Evolutionary conservation across 1,284 basidiomycete genomes (phyloP), one percentile per base, ranked within the genome.

Genomic region (Rhodotorula mucilaginosa): DNA sequence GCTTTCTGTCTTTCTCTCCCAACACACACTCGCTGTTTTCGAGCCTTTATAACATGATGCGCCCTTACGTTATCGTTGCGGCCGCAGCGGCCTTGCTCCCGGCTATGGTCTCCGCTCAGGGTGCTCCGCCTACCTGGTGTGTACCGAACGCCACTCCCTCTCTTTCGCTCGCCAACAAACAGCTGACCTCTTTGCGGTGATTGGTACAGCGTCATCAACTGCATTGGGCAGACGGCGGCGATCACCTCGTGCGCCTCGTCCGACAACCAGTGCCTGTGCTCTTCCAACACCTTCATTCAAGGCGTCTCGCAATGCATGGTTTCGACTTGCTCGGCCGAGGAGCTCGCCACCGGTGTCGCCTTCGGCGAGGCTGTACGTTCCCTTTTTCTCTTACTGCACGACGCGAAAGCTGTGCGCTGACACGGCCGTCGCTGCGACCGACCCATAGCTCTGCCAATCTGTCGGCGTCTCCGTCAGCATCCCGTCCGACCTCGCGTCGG

Each of bases 241-340:
- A 34, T 63, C 26, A 72, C 71, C 2, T 69, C 67, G 12, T 72
- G 71, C 61, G 54, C 62, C 7, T 44, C 71, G 6, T 26, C 61
- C 51, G 71, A 72, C 64, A 34, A 62, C 21, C 44, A 57, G 46
- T 72, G 71, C 67, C 67, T 72, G 49, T 72, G 71, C 61, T 34
- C 46, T n/a, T 66, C 64, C 23, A 8, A 39, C 16, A 52, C 64
- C 26, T 72, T 72, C 64, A 57, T 72, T 61, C 54, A 64, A 16
- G 64, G 58, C 10, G 64, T 65, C 52, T 56, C 49, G 23, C 18
- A 58, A 15, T 72, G 71, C 64, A 59, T 72, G 64, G 48, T 52
- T 13, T 34, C 58, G 48, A 47, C 51, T 1, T 72, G 71, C 67
- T 54, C 56, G 19, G 47, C 44, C 1, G 54, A 64, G 0, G 61